Evolutionary conservation across 1,284 basidiomycete species (phyloP).

Genomic region (Naganishia albida): DNA sequence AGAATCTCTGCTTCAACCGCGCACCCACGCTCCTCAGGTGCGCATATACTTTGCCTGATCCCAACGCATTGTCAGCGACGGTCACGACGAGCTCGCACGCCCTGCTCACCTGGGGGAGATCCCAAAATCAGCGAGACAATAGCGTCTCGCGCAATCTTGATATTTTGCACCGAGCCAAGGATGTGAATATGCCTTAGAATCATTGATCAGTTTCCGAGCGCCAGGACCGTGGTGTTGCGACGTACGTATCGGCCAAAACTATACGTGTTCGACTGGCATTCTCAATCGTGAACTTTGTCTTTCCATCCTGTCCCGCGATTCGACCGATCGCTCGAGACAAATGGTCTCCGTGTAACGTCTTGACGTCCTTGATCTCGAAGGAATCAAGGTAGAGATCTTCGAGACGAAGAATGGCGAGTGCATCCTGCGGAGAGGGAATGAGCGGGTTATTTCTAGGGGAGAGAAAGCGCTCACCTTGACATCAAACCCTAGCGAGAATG

Average conservation of each 20-base stretch:
- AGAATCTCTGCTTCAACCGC: slow-evolving; percentile 82
- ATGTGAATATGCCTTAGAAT: slow-evolving; percentile 59
- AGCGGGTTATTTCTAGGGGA: slow-evolving; percentile 1
- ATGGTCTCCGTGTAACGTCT: slow-evolving; percentile 96
- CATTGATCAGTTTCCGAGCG: slow-evolving; percentile 7
- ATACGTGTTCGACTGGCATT: slow-evolving; percentile 94
- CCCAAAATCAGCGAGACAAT: slow-evolving; percentile 93
- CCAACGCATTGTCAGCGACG: slow-evolving; percentile 20
- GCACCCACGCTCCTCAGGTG: slow-evolving; percentile 86
- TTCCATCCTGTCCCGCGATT: slow-evolving; percentile 96
- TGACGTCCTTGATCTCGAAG: slow-evolving; percentile 98
- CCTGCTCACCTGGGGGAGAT: slow-evolving; percentile 73
- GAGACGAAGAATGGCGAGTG: slow-evolving; percentile 88
- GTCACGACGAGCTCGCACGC: background rate
- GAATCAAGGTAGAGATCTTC: slow-evolving; percentile 98
- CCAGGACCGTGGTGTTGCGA: slow-evolving; percentile 34
- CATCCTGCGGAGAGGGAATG: slow-evolving; percentile 66
- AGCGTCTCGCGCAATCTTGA: slow-evolving; percentile 94
- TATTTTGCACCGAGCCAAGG: slow-evolving; percentile 67
- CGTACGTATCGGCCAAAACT: slow-evolving; percentile 92
- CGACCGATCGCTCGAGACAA: slow-evolving; percentile 93
- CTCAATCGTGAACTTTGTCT: slow-evolving; percentile 98
- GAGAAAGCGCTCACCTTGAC: slow-evolving; percentile 67
- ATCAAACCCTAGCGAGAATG: slow-evolving; percentile 91
- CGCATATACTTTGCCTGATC: slow-evolving; percentile 78